A percentile compares a stretch with the other conserved stretches of the same genome.
Conservation (phyloP, 2,329 filamentous ascomycete genomes). For the Capronia americana region DNA sequence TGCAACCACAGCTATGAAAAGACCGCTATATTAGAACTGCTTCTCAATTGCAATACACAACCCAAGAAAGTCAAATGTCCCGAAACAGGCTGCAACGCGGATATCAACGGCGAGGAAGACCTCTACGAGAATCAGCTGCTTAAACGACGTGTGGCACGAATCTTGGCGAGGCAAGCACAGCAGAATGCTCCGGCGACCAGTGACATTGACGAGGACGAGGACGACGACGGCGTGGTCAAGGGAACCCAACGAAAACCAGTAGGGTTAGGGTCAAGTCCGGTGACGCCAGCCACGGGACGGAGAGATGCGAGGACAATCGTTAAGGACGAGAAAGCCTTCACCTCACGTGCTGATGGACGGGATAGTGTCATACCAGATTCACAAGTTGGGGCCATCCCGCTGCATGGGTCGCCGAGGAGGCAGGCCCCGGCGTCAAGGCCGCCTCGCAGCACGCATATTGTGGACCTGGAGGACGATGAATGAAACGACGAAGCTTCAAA, state of each 20-base stretch:
- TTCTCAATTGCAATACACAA: constrained; percentile 41
- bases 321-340: constrained; percentile 2
- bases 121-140: constrained; percentile 49
- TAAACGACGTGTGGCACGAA: constrained; percentile 36
- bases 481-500: background rate
- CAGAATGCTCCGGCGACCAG: constrained; percentile 12
- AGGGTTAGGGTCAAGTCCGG: constrained; percentile 29
- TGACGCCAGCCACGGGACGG: background rate
- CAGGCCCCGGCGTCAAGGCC: background rate
- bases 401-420: background rate
- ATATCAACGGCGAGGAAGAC: constrained; percentile 46
- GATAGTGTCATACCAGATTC: constrained; percentile 2
- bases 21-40: constrained; percentile 54
- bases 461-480: constrained; percentile 22
- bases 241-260: constrained; percentile 34
- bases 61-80: constrained; percentile 47
- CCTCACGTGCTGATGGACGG: constrained; percentile 1
- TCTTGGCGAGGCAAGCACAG: background rate
- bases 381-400: background rate
- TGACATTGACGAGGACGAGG: constrained; percentile 32
- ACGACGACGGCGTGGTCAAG: constrained; percentile 31
- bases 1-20: constrained; percentile 60
- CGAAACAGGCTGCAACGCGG: constrained; percentile 46
- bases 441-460: background rate
- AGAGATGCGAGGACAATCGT: background rate